Percentiles rank a stretch among this genome's conserved stretches.
These are phyloP conservation scores for Xylaria sp. DNA, from an alignment of 2,329 filamentous ascomycete genomes.

Conservation along the genomic window DNA sequence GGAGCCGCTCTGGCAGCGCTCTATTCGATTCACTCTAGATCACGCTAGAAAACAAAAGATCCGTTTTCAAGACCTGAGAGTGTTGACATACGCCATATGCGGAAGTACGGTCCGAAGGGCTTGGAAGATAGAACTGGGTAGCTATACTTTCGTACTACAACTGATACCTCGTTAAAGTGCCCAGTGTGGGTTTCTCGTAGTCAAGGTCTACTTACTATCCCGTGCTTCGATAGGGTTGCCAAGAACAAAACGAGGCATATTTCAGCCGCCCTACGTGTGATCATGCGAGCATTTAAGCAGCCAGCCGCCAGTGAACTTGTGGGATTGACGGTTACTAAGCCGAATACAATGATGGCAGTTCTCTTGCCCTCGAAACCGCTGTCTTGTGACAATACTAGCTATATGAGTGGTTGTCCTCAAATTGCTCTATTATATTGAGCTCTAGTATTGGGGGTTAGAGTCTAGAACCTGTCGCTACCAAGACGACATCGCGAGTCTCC, in stretches of 20 bases:
- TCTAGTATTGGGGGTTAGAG: conserved; percentile 42
- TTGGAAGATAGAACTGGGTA: conserved; percentile 37
- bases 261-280: conserved; percentile 46
- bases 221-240: conserved; percentile 45
- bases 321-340: conserved; percentile 48
- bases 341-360: conserved; percentile 46
- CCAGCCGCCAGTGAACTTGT: conserved; percentile 44
- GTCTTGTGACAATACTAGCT: conserved; percentile 46
- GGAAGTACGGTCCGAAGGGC: conserved; percentile 42
- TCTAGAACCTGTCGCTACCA: conserved; percentile 44
- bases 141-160: conserved; percentile 39
- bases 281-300: conserved; percentile 44
- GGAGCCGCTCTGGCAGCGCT: conserved; percentile 41
- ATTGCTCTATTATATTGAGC: conserved; percentile 41
- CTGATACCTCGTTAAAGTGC: conserved; percentile 1
- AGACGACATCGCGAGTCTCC: conserved; percentile 42
- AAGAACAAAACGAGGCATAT: conserved; percentile 46
- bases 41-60: conserved; percentile 44
- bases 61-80: conserved; percentile 41
- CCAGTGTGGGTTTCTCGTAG: neutral
- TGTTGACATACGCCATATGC: conserved; percentile 40
- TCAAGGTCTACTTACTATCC: conserved; percentile 39
- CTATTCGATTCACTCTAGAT: conserved; percentile 43
- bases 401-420: conserved; percentile 45
- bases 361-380: conserved; percentile 44